These are phyloP conservation scores for Trichocomaceae sp. DNA, from an alignment of 2,329 filamentous ascomycete genomes.

Conservation along the genomic window DNA sequence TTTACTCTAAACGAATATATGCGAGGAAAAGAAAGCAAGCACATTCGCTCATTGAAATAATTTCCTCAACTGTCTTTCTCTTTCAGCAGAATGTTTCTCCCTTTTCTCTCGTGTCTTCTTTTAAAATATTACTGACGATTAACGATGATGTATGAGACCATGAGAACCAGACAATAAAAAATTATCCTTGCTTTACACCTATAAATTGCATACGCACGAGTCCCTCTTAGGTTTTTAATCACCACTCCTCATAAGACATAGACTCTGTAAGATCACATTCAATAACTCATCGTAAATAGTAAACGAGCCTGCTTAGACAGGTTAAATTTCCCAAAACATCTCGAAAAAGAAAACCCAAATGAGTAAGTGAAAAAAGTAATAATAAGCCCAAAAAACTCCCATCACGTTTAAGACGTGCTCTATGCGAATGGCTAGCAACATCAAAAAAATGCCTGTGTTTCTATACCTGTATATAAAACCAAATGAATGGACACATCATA, in stretches of 20 bases:
- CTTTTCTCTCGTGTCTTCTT: background rate
- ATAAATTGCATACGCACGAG: background rate
- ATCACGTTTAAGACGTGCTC: background rate
- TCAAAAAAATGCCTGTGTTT: background rate
- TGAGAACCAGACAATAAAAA: background rate
- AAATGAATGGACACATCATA: conserved; percentile 35
- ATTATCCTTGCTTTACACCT: background rate
- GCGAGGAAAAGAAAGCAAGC: background rate
- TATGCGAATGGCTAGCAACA: background rate
- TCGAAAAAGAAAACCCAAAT: background rate
- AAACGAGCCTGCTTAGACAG: background rate
- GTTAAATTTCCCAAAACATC: background rate
- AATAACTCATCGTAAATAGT: background rate
- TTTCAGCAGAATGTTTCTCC: conserved; percentile 2
- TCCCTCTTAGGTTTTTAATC: background rate
- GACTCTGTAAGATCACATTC: background rate
- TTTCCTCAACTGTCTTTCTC: conserved; percentile 2
- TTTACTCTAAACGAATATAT: background rate
- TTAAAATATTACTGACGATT: background rate
- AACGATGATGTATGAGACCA: background rate
- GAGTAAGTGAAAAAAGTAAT: too few relatives aligned
- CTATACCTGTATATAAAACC: background rate
- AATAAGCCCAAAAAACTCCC: too few relatives aligned
- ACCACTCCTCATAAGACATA: background rate
- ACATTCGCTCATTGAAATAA: background rate